Evolutionary conservation across 441 rosid species (phyloP).

Genomic region (Pelargonium australe): DNA sequence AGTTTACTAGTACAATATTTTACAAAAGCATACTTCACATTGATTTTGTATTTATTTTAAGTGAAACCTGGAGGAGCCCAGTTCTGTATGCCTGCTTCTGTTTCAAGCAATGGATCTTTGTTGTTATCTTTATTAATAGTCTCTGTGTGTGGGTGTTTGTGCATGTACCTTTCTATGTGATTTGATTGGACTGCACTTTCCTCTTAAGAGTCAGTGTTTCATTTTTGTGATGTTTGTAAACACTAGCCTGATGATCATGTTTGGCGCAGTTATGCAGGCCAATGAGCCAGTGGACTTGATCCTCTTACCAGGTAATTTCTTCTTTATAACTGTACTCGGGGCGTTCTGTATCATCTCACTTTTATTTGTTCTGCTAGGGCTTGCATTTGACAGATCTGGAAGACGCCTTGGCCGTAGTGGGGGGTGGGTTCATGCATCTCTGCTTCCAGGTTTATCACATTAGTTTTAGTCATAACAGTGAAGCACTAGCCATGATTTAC

Average conservation of each 20-base stretch:
- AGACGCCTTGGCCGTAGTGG: constrained; percentile 41
- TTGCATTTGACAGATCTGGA: constrained; percentile 39
- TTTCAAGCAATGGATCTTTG: not conserved
- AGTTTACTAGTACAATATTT: not conserved
- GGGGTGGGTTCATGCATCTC: constrained; percentile 24
- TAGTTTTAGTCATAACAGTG: not conserved
- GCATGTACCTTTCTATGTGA: too few species aligned
- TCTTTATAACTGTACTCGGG: not conserved
- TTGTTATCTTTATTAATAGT: too few species aligned
- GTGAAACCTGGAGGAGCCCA: not conserved
- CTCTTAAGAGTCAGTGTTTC: constrained; percentile 7
- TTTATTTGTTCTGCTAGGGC: constrained; percentile 25
- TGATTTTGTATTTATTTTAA: not conserved
- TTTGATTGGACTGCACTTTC: not conserved
- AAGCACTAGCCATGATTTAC: not conserved
- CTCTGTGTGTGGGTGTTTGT: too few species aligned
- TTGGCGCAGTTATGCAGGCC: constrained; percentile 39
- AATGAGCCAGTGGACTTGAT: constrained; percentile 36
- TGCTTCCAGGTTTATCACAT: not conserved
- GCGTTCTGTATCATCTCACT: constrained; percentile 2
- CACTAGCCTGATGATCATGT: constrained; percentile 12
- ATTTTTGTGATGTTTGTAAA: constrained; percentile 6
- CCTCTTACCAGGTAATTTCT: constrained; percentile 38
- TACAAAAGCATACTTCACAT: not conserved
- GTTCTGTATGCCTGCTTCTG: not conserved